phyloP scores from a whole-genome alignment of 352 stramenopile genomes.

The Phytophthora constricta region DNA sequence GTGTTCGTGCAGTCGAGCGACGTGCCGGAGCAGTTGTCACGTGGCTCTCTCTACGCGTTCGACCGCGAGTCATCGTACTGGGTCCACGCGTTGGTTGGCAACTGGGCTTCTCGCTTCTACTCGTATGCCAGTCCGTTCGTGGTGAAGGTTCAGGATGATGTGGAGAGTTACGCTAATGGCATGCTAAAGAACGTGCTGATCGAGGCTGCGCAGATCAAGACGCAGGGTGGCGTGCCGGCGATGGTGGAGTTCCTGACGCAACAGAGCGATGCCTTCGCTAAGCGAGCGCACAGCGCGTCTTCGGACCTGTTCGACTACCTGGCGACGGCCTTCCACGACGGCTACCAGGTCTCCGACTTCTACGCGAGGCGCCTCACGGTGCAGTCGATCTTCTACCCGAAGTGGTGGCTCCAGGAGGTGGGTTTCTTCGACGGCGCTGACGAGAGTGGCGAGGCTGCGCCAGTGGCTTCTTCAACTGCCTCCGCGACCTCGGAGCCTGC shows the following conservation, averaged over 20 bases:
- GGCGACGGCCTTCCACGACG: constrained; percentile 84
- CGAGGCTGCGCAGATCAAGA: constrained; percentile 49
- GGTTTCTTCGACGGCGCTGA: constrained; percentile 66
- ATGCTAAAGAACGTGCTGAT: constrained; percentile 43
- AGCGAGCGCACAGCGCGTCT: constrained; percentile 59
- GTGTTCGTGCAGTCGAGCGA: constrained; percentile 79
- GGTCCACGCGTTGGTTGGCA: constrained; percentile 83
- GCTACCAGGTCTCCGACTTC: constrained; percentile 74
- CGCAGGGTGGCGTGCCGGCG: constrained; percentile 42
- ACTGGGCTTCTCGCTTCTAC: constrained; percentile 86
- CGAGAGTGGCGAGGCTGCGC: constrained; percentile 14
- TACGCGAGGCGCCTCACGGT: constrained; percentile 46
- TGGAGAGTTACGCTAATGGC: constrained; percentile 56
- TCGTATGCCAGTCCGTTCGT: constrained; percentile 68
- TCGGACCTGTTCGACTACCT: constrained; percentile 71
- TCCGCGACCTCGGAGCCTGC: constrained; percentile 2
- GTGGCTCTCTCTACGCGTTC: constrained; percentile 70
- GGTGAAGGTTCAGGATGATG: constrained; percentile 54
- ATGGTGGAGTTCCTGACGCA: constrained; percentile 69
- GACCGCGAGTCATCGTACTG: constrained; percentile 76
- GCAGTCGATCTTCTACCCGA: constrained; percentile 80
- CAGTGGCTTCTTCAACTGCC: constrained; percentile 10
- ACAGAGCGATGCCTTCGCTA: constrained; percentile 56
- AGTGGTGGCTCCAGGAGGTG: constrained; percentile 84
- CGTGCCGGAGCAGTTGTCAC: constrained; percentile 56